These are phyloP conservation scores for Limonomyces culmigenus DNA, from an alignment of 1,284 basidiomycete genomes.

Conservation along the genomic window DNA sequence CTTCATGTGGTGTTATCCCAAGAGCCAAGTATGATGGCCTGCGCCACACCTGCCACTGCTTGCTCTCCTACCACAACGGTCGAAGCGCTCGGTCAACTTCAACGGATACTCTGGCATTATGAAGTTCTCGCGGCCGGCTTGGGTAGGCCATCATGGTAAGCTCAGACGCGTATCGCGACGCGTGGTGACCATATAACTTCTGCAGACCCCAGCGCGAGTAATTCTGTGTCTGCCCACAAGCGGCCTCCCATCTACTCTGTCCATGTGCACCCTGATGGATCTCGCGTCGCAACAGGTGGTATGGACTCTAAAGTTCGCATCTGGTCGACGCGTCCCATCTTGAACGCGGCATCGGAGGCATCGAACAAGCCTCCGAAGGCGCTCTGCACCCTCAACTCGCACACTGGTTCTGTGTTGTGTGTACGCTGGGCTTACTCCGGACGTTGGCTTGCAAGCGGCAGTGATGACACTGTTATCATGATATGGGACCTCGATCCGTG, in stretches of 20 bases:
- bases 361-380: slow-evolving; percentile 71
- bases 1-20: too few relatives aligned
- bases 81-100: too few relatives aligned
- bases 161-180: too few relatives aligned
- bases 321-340: slow-evolving; percentile 91
- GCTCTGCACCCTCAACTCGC: slow-evolving; percentile 83
- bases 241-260: slow-evolving; percentile 83
- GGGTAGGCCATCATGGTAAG: too few relatives aligned
- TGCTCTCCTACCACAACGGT: too few relatives aligned
- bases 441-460: slow-evolving; percentile 87
- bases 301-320: slow-evolving; percentile 92
- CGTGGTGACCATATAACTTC: too few relatives aligned
- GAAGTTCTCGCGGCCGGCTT: too few relatives aligned
- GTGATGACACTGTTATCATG: slow-evolving; percentile 91
- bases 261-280: slow-evolving; percentile 90
- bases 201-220: too few relatives aligned
- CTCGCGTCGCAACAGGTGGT: slow-evolving; percentile 90
- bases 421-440: slow-evolving; percentile 96
- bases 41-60: too few relatives aligned
- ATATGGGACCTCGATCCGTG: slow-evolving; percentile 96
- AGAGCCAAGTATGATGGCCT: too few relatives aligned
- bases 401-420: slow-evolving; percentile 85
- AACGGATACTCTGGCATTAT: too few relatives aligned
- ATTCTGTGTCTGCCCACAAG: too few relatives aligned
- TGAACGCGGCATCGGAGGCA: slow-evolving; percentile 56